Conservation (phyloP, 345 rosid genomes). For the Punica granatum region DNA sequence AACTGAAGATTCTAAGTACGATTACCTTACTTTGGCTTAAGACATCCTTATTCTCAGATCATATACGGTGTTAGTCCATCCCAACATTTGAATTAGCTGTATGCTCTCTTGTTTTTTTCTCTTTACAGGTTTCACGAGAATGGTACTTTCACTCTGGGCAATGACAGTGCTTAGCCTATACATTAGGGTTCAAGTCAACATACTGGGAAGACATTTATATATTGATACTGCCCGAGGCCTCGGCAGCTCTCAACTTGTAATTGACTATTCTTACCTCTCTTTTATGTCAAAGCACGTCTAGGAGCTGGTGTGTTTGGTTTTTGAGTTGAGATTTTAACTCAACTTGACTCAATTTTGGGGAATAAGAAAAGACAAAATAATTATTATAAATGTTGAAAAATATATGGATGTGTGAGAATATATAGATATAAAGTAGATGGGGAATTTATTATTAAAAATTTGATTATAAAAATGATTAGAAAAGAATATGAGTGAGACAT, state of each 20-base stretch:
- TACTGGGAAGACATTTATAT: slow-evolving; percentile 89
- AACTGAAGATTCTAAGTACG: slow-evolving; percentile 75
- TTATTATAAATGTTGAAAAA: too few relatives aligned
- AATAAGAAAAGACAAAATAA: too few relatives aligned
- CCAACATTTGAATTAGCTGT: slow-evolving; percentile 1
- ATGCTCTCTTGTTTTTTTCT: slow-evolving; percentile 8
- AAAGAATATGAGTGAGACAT: too few relatives aligned
- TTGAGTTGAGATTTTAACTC: too few relatives aligned
- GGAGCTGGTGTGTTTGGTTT: not conserved
- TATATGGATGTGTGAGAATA: too few relatives aligned
- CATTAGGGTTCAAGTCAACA: slow-evolving; percentile 91
- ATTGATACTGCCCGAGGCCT: slow-evolving; percentile 79
- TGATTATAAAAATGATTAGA: too few relatives aligned
- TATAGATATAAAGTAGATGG: too few relatives aligned
- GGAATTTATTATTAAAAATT: too few relatives aligned
- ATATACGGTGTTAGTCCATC: not conserved
- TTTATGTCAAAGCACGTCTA: not conserved
- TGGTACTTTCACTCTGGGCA: slow-evolving; percentile 78
- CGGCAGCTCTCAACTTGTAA: slow-evolving; percentile 51
- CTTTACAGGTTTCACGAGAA: slow-evolving; percentile 77
- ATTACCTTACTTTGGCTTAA: slow-evolving; percentile 7
- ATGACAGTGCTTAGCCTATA: slow-evolving; percentile 78
- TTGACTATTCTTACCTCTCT: slow-evolving; percentile 30
- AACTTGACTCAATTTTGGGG: too few relatives aligned
- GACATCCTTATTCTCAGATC: not conserved